Conservation (phyloP, 257 asterid genomes). For the Rhazya stricta region DNA sequence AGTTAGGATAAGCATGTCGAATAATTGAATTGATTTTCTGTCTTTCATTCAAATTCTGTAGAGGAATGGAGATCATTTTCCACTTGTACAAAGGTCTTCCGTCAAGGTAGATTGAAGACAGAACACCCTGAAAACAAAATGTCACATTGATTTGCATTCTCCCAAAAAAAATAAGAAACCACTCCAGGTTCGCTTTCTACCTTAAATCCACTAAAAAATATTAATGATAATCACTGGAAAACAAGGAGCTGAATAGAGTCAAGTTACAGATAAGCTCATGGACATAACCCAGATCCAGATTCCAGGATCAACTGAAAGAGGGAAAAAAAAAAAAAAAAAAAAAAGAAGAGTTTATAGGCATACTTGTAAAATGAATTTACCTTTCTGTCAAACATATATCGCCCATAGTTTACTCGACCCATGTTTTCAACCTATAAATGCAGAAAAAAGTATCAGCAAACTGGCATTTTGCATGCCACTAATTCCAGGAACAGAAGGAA, state of each 20-base stretch:
- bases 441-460: conserved; percentile 14
- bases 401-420: conserved; percentile 94
- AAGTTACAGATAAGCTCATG: not conserved
- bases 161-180: conserved; percentile 1
- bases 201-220: not conserved
- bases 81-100: conserved; percentile 55
- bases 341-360: not conserved
- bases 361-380: conserved; percentile 28
- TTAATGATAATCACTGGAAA: no score
- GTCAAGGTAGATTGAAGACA: conserved; percentile 70
- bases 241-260: not conserved
- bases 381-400: conserved; percentile 71
- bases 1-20: conserved; percentile 21
- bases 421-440: conserved; percentile 81
- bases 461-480: not conserved
- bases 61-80: conserved; percentile 69
- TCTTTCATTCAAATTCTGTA: conserved; percentile 53
- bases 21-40: conserved; percentile 33
- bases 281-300: not conserved
- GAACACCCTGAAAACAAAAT: conserved; percentile 65
- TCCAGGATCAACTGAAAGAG: not conserved
- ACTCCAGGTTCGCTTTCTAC: not conserved
- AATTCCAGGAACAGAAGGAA: not conserved
- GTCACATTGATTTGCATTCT: conserved; percentile 2
- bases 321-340: no score